Evolutionary conservation across 2,329 filamentous ascomycete genomes (phyloP).

Genomic region (Juglanconis juglandina): DNA sequence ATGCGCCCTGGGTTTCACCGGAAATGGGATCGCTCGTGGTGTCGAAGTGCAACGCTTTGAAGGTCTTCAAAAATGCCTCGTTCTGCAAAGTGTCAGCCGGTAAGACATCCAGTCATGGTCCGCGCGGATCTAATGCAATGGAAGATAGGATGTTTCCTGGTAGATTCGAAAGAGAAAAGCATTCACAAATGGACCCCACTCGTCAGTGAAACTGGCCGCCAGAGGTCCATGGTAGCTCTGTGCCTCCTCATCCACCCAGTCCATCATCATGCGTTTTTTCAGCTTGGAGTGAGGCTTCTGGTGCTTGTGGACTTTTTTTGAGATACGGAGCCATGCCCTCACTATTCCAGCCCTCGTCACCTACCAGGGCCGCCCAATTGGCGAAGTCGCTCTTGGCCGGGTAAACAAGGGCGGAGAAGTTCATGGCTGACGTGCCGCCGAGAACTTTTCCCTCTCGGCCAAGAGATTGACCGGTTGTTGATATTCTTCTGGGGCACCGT

Average conservation of each 20-base stretch:
- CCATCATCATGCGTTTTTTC: background rate
- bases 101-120: background rate
- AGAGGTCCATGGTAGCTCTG: background rate
- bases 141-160: no score
- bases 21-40: background rate
- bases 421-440: constrained; percentile 28
- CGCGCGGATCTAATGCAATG: no score
- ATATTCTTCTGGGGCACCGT: constrained; percentile 33
- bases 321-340: constrained; percentile 30
- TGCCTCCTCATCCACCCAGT: background rate
- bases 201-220: background rate
- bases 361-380: constrained; percentile 24
- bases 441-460: constrained; percentile 31
- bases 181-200: background rate
- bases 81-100: background rate
- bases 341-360: constrained; percentile 25
- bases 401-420: constrained; percentile 26
- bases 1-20: background rate
- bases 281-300: background rate
- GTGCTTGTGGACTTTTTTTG: constrained; percentile 24
- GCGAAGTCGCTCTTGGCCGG: constrained; percentile 25
- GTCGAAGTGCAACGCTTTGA: background rate
- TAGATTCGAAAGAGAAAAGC: background rate
- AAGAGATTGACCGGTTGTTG: constrained; percentile 28
- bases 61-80: background rate